These are phyloP conservation scores for Vigna nakashimae DNA, from an alignment of 306 rosid genomes.

Conservation along the genomic window DNA sequence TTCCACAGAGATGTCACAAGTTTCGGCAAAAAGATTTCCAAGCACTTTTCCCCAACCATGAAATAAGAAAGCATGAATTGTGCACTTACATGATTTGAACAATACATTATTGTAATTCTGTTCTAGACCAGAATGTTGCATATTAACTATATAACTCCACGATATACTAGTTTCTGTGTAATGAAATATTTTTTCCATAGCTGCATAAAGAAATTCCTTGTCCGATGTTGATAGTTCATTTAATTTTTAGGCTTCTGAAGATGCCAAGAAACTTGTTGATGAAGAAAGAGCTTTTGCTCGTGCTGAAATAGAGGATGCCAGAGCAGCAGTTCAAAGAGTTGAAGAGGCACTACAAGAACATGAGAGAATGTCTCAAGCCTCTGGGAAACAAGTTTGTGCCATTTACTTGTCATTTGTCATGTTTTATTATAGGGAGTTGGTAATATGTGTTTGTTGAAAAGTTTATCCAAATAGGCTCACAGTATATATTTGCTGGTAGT, in stretches of 20 bases:
- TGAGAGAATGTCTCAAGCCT: constrained; percentile 74
- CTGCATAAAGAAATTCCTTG: constrained; percentile 11
- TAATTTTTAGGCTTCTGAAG: constrained; percentile 89
- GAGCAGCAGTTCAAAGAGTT: constrained; percentile 94
- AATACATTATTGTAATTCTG: background rate
- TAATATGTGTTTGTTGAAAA: background rate
- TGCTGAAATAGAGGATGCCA: constrained; percentile 86
- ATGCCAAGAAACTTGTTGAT: constrained; percentile 90
- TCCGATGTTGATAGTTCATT: constrained; percentile 39
- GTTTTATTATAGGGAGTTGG: background rate
- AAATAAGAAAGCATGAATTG: constrained; percentile 1
- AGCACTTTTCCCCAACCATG: background rate
- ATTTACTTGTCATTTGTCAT: constrained; percentile 19
- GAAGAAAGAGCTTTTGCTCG: constrained; percentile 98
- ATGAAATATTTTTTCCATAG: constrained; percentile 14
- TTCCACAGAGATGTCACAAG: constrained; percentile 20
- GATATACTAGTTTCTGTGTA: constrained; percentile 12
- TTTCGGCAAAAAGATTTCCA: constrained; percentile 1
- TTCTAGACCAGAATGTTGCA: background rate
- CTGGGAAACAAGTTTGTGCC: constrained; percentile 80
- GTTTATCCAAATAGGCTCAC: background rate
- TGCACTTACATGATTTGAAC: constrained; percentile 6
- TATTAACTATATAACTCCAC: background rate
- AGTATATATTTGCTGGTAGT: constrained; percentile 17
- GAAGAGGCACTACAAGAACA: constrained; percentile 92